phyloP scores from a whole-genome alignment of 139 green algal genomes.

The Chlamydomonas sp. region DNA sequence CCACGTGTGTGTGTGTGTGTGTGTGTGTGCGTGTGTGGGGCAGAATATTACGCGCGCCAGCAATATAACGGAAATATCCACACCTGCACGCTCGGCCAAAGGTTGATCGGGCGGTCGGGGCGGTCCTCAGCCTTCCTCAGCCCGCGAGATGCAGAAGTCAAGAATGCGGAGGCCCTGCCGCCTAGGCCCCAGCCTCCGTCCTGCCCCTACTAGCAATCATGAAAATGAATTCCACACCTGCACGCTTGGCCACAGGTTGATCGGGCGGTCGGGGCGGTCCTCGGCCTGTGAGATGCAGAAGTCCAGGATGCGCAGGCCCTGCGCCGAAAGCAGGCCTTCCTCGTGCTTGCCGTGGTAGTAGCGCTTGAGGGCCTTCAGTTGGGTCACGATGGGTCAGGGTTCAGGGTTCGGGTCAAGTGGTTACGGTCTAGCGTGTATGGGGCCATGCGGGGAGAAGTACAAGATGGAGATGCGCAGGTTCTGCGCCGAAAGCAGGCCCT shows the following conservation, averaged over 20 bases:
- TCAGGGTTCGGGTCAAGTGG: too few relatives aligned
- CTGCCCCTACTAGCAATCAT: too few relatives aligned
- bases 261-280: conserved; percentile 25
- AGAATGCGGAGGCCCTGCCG: conserved; percentile 58
- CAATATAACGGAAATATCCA: too few relatives aligned
- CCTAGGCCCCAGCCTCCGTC: too few relatives aligned
- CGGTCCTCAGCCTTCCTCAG: conserved; percentile 49
- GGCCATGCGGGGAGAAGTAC: too few relatives aligned
- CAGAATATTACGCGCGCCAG: too few relatives aligned
- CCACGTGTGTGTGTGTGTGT: too few relatives aligned
- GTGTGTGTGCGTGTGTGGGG: too few relatives aligned
- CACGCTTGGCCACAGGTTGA: conserved; percentile 19
- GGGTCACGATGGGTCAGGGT: too few relatives aligned
- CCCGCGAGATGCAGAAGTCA: conserved; percentile 54
- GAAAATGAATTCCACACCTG: too few relatives aligned
- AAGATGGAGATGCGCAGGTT: conserved; percentile 59
- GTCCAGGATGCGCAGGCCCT: conserved; percentile 65
- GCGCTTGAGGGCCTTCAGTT: conserved; percentile 10
- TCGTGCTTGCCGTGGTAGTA: conserved; percentile 10
- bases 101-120: conserved; percentile 4
- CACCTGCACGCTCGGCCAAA: conserved; percentile 17
- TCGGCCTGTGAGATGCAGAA: conserved; percentile 49
- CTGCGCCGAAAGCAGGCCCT: conserved; percentile 44
- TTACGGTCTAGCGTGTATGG: too few relatives aligned
- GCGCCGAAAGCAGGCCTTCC: conserved; percentile 41